A percentile compares a stretch with the other conserved stretches of the same genome.
Conservation (phyloP, 2,329 filamentous ascomycete genomes). For the Neurospora sp. region DNA sequence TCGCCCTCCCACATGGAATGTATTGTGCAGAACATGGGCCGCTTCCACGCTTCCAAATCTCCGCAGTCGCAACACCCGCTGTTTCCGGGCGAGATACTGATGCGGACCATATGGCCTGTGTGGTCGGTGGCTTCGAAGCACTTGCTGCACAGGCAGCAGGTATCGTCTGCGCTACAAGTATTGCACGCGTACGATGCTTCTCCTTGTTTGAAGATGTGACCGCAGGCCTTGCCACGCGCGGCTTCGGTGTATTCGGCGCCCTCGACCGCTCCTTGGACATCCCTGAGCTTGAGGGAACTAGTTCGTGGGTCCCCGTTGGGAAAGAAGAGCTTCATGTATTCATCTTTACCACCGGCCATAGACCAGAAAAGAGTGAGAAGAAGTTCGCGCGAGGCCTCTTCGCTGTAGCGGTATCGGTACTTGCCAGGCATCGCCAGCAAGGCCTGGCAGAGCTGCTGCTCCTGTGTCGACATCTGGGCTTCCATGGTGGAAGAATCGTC, state of each 20-base stretch:
- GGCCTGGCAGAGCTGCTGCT: slow-evolving; percentile 75
- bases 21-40: slow-evolving; percentile 84
- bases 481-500: slow-evolving; percentile 33
- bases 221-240: slow-evolving; percentile 85
- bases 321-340: slow-evolving; percentile 73
- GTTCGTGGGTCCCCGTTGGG: slow-evolving; percentile 58
- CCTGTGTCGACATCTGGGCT: slow-evolving; percentile 50
- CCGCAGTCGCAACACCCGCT: slow-evolving; percentile 97
- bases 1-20: slow-evolving; percentile 57
- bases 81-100: slow-evolving; percentile 80
- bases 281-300: slow-evolving; percentile 62
- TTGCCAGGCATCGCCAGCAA: slow-evolving; percentile 67
- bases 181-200: slow-evolving; percentile 92
- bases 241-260: slow-evolving; percentile 91
- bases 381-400: slow-evolving; percentile 61
- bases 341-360: slow-evolving; percentile 63
- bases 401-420: slow-evolving; percentile 66
- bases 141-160: slow-evolving; percentile 84
- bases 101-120: slow-evolving; percentile 81
- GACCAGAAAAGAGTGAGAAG: slow-evolving; percentile 77
- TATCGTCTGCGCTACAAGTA: slow-evolving; percentile 90
- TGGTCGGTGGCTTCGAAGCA: slow-evolving; percentile 97
- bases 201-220: slow-evolving; percentile 91
- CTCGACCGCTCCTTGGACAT: slow-evolving; percentile 85
- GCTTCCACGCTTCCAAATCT: slow-evolving; percentile 86